Evolutionary conservation across 2,329 filamentous ascomycete species (phyloP).

Genomic region (Fusarium aywerte): DNA sequence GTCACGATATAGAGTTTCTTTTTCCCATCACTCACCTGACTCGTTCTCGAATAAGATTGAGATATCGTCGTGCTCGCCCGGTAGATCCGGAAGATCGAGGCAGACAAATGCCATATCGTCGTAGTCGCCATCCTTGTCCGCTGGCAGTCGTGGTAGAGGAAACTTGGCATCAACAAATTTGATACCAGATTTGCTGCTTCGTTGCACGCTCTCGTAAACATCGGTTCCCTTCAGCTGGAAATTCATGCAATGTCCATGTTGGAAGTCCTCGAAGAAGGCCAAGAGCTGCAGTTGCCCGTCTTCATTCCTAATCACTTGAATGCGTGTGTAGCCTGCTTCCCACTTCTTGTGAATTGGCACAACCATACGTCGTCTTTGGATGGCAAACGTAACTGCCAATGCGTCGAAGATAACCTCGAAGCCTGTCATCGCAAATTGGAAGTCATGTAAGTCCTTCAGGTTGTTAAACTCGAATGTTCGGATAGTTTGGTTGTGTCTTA

Average conservation of each 20-base stretch:
- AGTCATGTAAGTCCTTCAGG: conserved; percentile 76
- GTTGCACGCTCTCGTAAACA: conserved; percentile 76
- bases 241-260: conserved; percentile 87
- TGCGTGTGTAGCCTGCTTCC: conserved; percentile 82
- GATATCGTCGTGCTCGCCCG: conserved; percentile 93
- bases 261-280: conserved; percentile 89
- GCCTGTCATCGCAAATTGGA: conserved; percentile 82
- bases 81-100: conserved; percentile 87
- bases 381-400: conserved; percentile 78
- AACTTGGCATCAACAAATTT: conserved; percentile 93
- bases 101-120: conserved; percentile 81
- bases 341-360: conserved; percentile 95
- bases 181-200: conserved; percentile 74
- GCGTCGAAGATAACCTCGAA: conserved; percentile 81
- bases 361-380: conserved; percentile 86
- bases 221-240: conserved; percentile 88
- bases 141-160: conserved; percentile 74
- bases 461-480: conserved; percentile 77
- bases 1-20: not conserved
- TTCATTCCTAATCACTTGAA: conserved; percentile 79
- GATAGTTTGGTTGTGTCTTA: conserved; percentile 70
- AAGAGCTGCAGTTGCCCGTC: conserved; percentile 80
- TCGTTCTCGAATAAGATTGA: conserved; percentile 84
- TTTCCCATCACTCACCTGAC: conserved; percentile 67
- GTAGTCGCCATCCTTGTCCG: conserved; percentile 61